Evolutionary conservation across 108 stramenopile genomes (phyloP), one percentile per base, ranked within the genome.

Genomic region (Thalassiosira profunda): DNA sequence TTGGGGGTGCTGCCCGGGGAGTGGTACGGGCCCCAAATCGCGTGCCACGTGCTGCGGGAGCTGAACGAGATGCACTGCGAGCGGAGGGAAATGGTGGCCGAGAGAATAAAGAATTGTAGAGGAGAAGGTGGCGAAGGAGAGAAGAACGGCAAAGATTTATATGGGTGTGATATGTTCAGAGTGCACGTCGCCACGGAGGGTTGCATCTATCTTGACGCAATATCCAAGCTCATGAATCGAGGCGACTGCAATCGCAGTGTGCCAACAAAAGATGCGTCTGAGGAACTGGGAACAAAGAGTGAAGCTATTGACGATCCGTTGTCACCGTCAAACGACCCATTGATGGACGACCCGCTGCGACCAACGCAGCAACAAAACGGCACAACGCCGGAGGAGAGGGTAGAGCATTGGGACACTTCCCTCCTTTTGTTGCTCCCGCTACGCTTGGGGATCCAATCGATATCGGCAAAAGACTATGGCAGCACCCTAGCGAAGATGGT

Each of bases 21-120:
- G 63, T 96, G 95, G 95, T 94, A 89, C 43, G 95, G 95, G 7
- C 95, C 95, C 23, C 85, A 82, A 2, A 91, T 89, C 5, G 95
- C 85, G 4, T 89, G 91, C 51, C 81, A 84, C 58, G 95, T 96
- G 4, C 62, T 96, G 47, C 59, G 84, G 43, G 95, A 92, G 44
- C 66, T 93, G 43, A 86, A 86, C 2, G 76, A 77, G 17, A 60
- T 84, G 43, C 68, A 71, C 48, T 87, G 88, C 49, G 70, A 35
- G 15, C 15, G 46, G 34, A 59, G 58, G 49, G 61, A 70, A 53
- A 12, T 44, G 29, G 20, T 38, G 58, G 47, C 42, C 17, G 25
- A 48, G 20, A 49, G 11, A 37, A 12, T 30, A 21, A 61, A 62
- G 59, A 83, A 70, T 17, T 3, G 4, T 11, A 18, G 10, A 47